These are phyloP conservation scores for Sclerotinia borealis DNA, from an alignment of 2,329 filamentous ascomycete genomes.

Conservation along the genomic window DNA sequence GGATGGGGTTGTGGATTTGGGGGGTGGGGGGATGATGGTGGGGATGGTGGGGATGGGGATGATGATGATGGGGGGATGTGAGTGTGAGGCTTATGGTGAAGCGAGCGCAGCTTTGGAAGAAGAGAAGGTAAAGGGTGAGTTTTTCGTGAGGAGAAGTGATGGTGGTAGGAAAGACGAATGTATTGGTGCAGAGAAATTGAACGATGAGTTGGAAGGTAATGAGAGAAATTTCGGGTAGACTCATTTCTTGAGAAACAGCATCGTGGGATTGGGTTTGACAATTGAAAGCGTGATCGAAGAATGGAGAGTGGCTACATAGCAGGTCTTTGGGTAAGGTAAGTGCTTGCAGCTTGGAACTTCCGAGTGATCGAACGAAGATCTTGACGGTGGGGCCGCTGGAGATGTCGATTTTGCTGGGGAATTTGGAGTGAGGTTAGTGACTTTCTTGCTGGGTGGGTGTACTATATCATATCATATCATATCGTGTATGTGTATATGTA, in stretches of 20 bases:
- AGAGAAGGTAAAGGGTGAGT: conserved; percentile 5
- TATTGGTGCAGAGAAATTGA: conserved; percentile 15
- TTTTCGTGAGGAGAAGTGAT: background rate
- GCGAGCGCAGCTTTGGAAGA: background rate
- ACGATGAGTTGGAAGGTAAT: conserved; percentile 13
- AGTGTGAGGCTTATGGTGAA: too few relatives aligned
- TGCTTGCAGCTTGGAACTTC: background rate
- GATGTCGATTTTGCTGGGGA: background rate
- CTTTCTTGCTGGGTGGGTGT: rapidly evolving
- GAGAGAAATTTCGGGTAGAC: conserved; percentile 6
- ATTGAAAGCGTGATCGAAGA: conserved; percentile 17
- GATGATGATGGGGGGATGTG: conserved; percentile 25
- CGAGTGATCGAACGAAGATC: conserved; percentile 2
- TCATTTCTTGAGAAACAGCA: background rate
- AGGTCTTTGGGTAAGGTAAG: conserved; percentile 13
- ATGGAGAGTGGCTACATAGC: conserved; percentile 12
- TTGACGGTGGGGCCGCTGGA: conserved; percentile 5
- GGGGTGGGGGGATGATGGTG: too few relatives aligned
- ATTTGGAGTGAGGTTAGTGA: background rate
- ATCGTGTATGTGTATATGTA: background rate
- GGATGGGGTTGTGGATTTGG: too few relatives aligned
- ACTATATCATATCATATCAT: background rate
- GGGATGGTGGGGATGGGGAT: too few relatives aligned
- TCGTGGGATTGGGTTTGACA: too few relatives aligned
- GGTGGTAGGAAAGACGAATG: background rate